Evolutionary conservation across 1,139 yeast genomes (phyloP), one percentile per base, ranked within the genome.

Genomic region (Yamadazyma conglobata): DNA sequence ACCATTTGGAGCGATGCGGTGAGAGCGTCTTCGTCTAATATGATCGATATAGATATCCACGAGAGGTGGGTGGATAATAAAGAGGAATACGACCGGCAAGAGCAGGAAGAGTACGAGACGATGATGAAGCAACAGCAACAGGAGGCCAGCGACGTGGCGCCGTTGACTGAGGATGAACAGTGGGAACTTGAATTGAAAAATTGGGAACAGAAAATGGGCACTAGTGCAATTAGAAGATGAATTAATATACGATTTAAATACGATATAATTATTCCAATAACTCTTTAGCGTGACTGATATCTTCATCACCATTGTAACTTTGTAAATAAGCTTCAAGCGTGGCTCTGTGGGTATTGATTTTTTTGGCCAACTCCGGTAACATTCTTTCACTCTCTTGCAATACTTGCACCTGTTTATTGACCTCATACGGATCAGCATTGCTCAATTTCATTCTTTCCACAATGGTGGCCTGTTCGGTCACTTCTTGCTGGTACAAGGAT

Each of bases 21-120:
- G 1, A 70, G 98, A 40, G 91, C 85, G 45, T 77, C 80, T 5
- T 85, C 88, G 2, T 31, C 36, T 2, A 57, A 63, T 32, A 66
- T 70, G 0, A 75, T 71, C 3, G 64, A 60, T 12, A 66, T 80
- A 5, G 96, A 89, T 51, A 75, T 88, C 5, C 98, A 93, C 45
- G 98, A 93, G 44, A 67, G 99, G 39, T 93, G 99, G 99, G 75
- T 93, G 9, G 96, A 87, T 35, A 70, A 79, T 43, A 91, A 89
- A 51, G 83, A 76, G 22, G 64, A 63, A 31, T 88, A 84, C 53
- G 97, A 91, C 43, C 67, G 70, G 31, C 39, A 58, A 28, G 89
- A 79, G 46, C 67, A 60, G 25, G 69, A 69, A 32, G 73, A 73
- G 34, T 65, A 68, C 24, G 45, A 53, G 25, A 63, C 60, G 23